Evolutionary conservation across 176 grass and related monocot species (phyloP).

Genomic region (Eleusine indica): DNA sequence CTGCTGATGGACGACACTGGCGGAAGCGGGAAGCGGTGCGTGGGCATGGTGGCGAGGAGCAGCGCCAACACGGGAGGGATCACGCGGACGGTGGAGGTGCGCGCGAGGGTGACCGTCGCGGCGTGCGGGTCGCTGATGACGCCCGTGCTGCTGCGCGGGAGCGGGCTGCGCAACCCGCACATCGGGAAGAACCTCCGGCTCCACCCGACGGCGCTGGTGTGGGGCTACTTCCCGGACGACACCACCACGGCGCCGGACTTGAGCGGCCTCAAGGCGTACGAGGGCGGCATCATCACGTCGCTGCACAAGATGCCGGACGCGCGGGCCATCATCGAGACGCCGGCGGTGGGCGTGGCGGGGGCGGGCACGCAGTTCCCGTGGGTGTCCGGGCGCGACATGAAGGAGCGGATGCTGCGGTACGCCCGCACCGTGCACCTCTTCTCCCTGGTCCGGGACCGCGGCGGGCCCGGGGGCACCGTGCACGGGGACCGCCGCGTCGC

Average conservation of each 20-base stretch:
- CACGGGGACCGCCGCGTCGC: conserved; percentile 59
- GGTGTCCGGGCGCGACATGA: conserved; percentile 80
- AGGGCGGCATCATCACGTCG: conserved; percentile 95
- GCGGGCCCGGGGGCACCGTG: conserved; percentile 68
- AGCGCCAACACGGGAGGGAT: conserved; percentile 37
- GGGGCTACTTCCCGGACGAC: conserved; percentile 86
- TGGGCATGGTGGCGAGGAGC: conserved; percentile 63
- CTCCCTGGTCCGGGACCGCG: conserved; percentile 57
- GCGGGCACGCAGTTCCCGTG: conserved; percentile 60
- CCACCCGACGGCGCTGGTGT: conserved; percentile 63
- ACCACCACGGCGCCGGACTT: conserved; percentile 43
- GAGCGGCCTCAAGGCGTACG: conserved; percentile 53
- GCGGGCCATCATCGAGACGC: conserved; percentile 67
- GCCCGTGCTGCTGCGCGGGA: conserved; percentile 65
- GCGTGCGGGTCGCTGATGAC: conserved; percentile 74
- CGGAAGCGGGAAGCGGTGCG: conserved; percentile 50
- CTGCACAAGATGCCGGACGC: conserved; percentile 60
- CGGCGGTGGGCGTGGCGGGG: conserved; percentile 49
- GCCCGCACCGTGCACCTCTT: conserved; percentile 72
- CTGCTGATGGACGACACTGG: conserved; percentile 32
- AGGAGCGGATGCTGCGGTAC: conserved; percentile 75
- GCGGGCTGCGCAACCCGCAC: conserved; percentile 76
- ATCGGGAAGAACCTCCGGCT: conserved; percentile 90
- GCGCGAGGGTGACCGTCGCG: conserved; percentile 65
- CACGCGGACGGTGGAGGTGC: conserved; percentile 58